Base-by-base conservation (phyloP, 2,329 filamentous ascomycete species). In the Paradendryphiella salina region DNA sequence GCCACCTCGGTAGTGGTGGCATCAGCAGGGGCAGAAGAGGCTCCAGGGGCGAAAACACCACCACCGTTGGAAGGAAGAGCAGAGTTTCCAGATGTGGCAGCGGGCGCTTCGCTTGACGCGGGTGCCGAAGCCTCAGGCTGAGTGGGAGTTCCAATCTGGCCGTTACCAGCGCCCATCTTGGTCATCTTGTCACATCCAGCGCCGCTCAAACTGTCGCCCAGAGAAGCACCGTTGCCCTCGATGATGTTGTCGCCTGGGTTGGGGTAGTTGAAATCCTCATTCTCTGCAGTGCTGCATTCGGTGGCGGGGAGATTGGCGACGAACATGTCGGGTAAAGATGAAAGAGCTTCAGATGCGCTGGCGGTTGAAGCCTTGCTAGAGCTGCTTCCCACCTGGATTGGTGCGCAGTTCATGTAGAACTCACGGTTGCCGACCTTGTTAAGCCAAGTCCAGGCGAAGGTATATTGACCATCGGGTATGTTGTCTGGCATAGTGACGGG, bases 381-480 rank as follows among this genome's bases (percentile, higher is more conserved):
- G 17, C 76, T 75, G 3, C 73, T 76, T 0, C 82, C 83, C 18
- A 97, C 79, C 0, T 79, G 81, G 39, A 96, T 73, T 0, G 89
- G 84, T 0, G 88, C 90, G 63, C 93, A 99, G 81, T 96, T 95
- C 91, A 96, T 96, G 80, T 97, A 96, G 81, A 96, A 90, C 71
- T 97, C 94, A 1, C 92, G 86, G 77, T 96, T 96, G 2, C 94
- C 94, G 8, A 96, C 67, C 52, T 87, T 88, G 75, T 97, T 97
- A 75, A 96, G 85, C 94, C 94, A 97, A 0, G 90, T 90, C 91
- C 92, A 97, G 0, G 90, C 89, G 4, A 97, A 79, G 0, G 86
- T 88, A 41, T 89, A 93, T 15, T 87, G 80, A 0, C 93, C 94
- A 0, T 85, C 75, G 1, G 86, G 83, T 23, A 96, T 80, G 11